Evolutionary conservation across 176 grass and related monocot species (phyloP).

Genomic region (Carex cristatella): DNA sequence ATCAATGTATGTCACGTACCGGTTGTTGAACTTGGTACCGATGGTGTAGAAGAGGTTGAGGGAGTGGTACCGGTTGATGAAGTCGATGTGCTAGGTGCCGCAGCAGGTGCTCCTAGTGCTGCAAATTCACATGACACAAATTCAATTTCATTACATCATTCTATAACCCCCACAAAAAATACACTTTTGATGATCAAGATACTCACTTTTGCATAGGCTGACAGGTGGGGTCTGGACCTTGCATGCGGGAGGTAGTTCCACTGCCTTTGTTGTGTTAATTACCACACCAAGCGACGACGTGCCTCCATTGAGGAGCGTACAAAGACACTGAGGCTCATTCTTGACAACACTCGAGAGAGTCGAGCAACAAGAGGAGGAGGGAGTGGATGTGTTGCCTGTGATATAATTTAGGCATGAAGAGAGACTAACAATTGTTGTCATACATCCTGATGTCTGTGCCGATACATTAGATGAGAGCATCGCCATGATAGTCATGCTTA

Average conservation of each 20-base stretch:
- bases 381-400: conserved; percentile 52
- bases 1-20: background rate
- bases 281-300: conserved; percentile 26
- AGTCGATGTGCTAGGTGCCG: conserved; percentile 13
- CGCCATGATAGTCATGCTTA: conserved; percentile 21
- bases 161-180: background rate
- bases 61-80: conserved; percentile 11
- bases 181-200: background rate
- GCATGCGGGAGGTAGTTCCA: conserved; percentile 44
- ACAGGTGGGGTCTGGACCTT: conserved; percentile 36
- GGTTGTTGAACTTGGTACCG: conserved; percentile 7
- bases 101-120: conserved; percentile 23
- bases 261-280: conserved; percentile 36
- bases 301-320: conserved; percentile 31
- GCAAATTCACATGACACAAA: conserved; percentile 4
- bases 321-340: conserved; percentile 59
- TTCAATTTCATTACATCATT: background rate
- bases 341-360: conserved; percentile 40
- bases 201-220: conserved; percentile 18
- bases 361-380: conserved; percentile 55
- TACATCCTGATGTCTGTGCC: conserved; percentile 44
- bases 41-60: conserved; percentile 6
- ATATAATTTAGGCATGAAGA: conserved; percentile 53
- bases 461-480: background rate
- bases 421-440: conserved; percentile 33